A percentile compares a stretch with the other conserved stretches of the same genome.
phyloP scores from a whole-genome alignment of 176 grass and related monocot genomes.

The Phragmites australis region DNA sequence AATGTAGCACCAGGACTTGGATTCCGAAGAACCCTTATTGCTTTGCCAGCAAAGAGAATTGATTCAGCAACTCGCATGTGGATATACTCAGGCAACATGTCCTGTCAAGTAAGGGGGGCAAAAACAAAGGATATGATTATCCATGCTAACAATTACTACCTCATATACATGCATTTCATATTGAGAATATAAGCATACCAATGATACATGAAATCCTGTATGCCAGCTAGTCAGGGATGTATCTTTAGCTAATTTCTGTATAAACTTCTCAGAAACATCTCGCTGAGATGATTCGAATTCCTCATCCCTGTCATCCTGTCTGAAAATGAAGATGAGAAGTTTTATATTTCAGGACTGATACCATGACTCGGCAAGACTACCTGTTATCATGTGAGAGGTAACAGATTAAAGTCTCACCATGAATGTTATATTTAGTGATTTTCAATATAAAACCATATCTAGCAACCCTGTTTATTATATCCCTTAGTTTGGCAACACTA shows the following conservation, averaged over 20 bases:
- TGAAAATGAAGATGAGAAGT: constrained; percentile 50
- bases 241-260: constrained; percentile 69
- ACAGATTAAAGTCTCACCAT: neutral
- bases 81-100: constrained; percentile 96
- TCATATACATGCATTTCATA: constrained; percentile 11
- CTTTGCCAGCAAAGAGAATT: constrained; percentile 97
- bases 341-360: constrained; percentile 12
- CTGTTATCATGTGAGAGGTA: neutral
- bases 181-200: constrained; percentile 65
- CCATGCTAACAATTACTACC: constrained; percentile 8
- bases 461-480: neutral
- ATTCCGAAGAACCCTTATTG: constrained; percentile 88
- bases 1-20: constrained; percentile 72
- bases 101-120: constrained; percentile 52
- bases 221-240: constrained; percentile 78
- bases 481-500: constrained; percentile 11
- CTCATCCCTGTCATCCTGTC: constrained; percentile 72
- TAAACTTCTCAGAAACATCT: constrained; percentile 63
- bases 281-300: constrained; percentile 58
- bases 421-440: neutral
- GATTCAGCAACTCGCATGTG: constrained; percentile 94
- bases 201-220: constrained; percentile 91
- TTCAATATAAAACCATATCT: neutral
- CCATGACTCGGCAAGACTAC: neutral
- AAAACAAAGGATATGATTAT: constrained; percentile 42